phyloP scores from a whole-genome alignment of 148 eudicot genomes.

The Camellia lanceoleosa region DNA sequence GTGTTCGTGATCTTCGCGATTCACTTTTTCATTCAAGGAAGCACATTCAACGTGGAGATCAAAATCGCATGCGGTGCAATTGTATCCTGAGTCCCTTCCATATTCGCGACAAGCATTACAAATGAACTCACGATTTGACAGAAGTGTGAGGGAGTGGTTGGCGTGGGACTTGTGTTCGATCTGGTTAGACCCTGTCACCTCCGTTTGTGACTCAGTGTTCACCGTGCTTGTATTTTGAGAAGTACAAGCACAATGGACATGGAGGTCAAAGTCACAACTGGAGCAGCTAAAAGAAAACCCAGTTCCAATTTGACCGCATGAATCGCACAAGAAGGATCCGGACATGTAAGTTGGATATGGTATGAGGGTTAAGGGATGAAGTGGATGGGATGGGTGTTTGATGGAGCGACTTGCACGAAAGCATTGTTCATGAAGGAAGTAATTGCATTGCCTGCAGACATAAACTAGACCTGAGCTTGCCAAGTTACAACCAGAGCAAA shows the following conservation, averaged over 20 bases:
- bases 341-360: slow-evolving; percentile 30
- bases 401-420: slow-evolving; percentile 23
- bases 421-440: slow-evolving; percentile 30
- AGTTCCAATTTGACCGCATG: slow-evolving; percentile 17
- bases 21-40: slow-evolving; percentile 13
- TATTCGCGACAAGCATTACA: slow-evolving; percentile 38
- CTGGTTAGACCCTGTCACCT: neutral
- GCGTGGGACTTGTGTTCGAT: slow-evolving; percentile 38
- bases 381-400: slow-evolving; percentile 26
- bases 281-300: slow-evolving; percentile 31
- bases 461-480: neutral
- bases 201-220: neutral
- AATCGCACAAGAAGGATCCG: slow-evolving; percentile 20
- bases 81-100: slow-evolving; percentile 26
- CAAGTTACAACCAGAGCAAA: slow-evolving; percentile 28
- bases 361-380: slow-evolving; percentile 24
- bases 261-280: slow-evolving; percentile 28
- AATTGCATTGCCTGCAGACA: slow-evolving; percentile 26
- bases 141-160: slow-evolving; percentile 33
- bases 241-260: slow-evolving; percentile 26
- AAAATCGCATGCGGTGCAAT: slow-evolving; percentile 34
- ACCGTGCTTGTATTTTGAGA: neutral
- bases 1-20: slow-evolving; percentile 22
- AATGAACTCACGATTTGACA: slow-evolving; percentile 16
- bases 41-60: slow-evolving; percentile 34